A percentile compares a stretch with the other conserved stretches of the same genome.
Conservation (phyloP, 306 rosid species). For the Cyamopsis tetragonoloba region DNA sequence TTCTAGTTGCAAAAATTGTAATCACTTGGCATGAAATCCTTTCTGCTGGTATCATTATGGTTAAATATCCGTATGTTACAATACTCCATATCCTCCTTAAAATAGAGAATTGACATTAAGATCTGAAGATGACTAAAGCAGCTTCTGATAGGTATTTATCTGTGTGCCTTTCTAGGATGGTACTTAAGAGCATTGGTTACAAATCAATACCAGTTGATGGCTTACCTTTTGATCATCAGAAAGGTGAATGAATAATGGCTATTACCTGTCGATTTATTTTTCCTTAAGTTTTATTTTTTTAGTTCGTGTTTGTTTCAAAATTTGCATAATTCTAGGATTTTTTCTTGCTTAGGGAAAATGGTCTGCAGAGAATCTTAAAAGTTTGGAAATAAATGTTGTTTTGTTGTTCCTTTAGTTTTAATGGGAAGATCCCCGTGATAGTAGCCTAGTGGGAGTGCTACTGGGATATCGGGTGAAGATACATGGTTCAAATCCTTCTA, state of each 20-base stretch:
- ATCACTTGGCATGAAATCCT: slow-evolving; percentile 10
- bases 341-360: neutral
- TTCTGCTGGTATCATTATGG: neutral
- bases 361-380: neutral
- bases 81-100: neutral
- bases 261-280: neutral
- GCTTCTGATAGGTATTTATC: neutral
- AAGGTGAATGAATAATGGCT: slow-evolving; percentile 46
- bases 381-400: neutral
- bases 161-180: slow-evolving; percentile 54
- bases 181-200: slow-evolving; percentile 90
- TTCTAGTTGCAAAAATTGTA: slow-evolving; percentile 17
- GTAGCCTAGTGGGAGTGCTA: too few relatives aligned
- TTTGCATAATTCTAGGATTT: neutral
- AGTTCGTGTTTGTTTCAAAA: slow-evolving; percentile 6
- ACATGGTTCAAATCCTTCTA: too few relatives aligned
- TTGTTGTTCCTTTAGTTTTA: neutral
- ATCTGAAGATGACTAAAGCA: slow-evolving; percentile 20
- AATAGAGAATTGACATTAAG: neutral
- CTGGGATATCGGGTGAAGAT: too few relatives aligned
- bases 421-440: too few relatives aligned
- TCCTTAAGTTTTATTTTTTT: neutral
- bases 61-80: slow-evolving; percentile 9
- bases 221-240: slow-evolving; percentile 72
- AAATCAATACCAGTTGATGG: slow-evolving; percentile 83